Base-by-base conservation (phyloP, 306 rosid genomes). In the Delonix regia region DNA sequence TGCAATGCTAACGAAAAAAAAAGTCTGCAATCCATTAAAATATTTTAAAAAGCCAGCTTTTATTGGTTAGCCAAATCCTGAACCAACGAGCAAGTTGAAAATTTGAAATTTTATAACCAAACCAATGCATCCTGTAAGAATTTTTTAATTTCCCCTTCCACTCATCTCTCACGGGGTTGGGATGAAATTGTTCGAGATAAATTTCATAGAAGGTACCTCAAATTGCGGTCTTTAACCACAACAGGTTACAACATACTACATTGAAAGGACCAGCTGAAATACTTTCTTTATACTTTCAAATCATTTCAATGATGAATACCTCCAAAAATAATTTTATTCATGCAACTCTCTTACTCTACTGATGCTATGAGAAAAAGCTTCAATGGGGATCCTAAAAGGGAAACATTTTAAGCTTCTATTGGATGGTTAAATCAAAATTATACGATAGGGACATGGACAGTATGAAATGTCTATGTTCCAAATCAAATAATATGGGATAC, bases 1-100 rank as follows among this genome's bases (percentile, higher is more conserved):
- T 8, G 24, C 6, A 65, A 39, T 39, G 10, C 2, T n/a, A 34
- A 18, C 16, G 56, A 14, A 39, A 22, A 5, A 0, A 21, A 89
- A 85, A 38, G 90, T 82, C 91, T 88, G 87, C 83, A 82, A 34
- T n/a, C 76, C 60, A 39, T 19, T 41, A 45, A 67, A 69, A 66
- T 72, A 71, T 70, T 52, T 51, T 57, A 4, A 16, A 79, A 82
- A 70, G 55, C n/a, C 24, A 72, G 25, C 41, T 59, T 33, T 33
- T 36, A 25, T 57, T 68, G 47, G 39, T 53, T 42, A 15, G n/a
- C 51, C 74, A 28, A 57, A 16, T 36, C 5, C 60, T 55, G 45
- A 51, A 28, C 41, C 19, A 53, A 21, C 62, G 30, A 39, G 48
- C n/a, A 18, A 25, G 25, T 25, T 30, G 52, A 53, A 42, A 64